These are phyloP conservation scores for Fusarium sp. DNA, from an alignment of 2,329 filamentous ascomycete genomes.

Conservation along the genomic window DNA sequence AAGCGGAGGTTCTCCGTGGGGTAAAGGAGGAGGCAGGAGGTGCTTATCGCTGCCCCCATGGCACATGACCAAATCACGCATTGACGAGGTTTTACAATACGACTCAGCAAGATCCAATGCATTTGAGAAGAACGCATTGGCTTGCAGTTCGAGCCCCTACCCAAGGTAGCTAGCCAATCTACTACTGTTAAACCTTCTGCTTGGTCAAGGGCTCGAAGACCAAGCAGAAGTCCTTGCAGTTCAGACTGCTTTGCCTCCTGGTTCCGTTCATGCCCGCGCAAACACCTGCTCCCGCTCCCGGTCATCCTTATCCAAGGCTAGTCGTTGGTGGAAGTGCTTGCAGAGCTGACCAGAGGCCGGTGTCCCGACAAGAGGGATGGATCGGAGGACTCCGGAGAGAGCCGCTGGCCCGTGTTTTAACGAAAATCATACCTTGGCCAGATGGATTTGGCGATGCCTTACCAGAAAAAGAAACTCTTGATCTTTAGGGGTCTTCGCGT, in stretches of 20 bases:
- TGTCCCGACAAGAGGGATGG: conserved; percentile 16
- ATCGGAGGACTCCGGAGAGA: conserved; percentile 39
- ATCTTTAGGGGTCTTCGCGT: conserved; percentile 24
- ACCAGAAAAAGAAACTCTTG: conserved; percentile 33
- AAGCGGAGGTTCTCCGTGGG: conserved; percentile 4
- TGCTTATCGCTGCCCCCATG: conserved; percentile 12
- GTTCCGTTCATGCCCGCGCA: conserved; percentile 27
- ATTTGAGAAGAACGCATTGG: conserved; percentile 7
- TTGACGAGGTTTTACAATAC: background rate
- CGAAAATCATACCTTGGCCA: conserved; percentile 17
- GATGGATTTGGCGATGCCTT: conserved; percentile 27
- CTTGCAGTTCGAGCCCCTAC: background rate
- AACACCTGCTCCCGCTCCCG: conserved; percentile 6
- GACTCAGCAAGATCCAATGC: conserved; percentile 1
- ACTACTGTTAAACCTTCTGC: too few relatives aligned
- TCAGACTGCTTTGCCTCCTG: conserved; percentile 1
- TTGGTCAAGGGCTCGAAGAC: too few relatives aligned
- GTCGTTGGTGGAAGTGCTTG: conserved; percentile 33
- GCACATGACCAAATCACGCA: conserved; percentile 33
- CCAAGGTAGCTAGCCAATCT: too few relatives aligned
- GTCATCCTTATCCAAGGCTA: conserved; percentile 19
- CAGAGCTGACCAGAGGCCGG: conserved; percentile 27
- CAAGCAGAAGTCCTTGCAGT: too few relatives aligned
- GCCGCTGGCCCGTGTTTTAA: conserved; percentile 42
- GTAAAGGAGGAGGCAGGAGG: background rate